phyloP scores from a whole-genome alignment of 768 basidiomycete species.

The Harrya chromipes region DNA sequence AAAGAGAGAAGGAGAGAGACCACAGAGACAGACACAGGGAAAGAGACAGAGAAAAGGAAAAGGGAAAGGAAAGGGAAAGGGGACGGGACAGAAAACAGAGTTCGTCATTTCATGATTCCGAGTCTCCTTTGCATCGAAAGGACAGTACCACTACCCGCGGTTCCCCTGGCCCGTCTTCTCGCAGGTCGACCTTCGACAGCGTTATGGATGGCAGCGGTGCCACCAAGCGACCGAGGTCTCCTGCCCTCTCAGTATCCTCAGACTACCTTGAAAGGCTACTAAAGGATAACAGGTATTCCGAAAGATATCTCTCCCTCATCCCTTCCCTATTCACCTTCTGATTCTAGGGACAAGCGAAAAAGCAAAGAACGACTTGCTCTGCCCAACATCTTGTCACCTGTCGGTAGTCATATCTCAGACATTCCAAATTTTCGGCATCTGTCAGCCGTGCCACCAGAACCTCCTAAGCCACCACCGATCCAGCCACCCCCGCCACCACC shows the following conservation, averaged over 20 bases:
- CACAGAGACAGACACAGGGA: background rate
- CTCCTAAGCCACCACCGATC: constrained; percentile 11
- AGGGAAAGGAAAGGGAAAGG: background rate
- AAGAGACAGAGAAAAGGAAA: background rate
- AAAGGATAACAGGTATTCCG: constrained; percentile 12
- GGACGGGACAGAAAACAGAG: constrained; percentile 7
- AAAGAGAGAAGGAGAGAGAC: constrained; percentile 6
- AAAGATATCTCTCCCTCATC: background rate
- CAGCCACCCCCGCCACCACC: constrained; percentile 22
- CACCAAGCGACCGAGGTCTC: constrained; percentile 20
- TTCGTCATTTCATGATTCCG: background rate
- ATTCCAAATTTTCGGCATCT: background rate
- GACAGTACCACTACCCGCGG: constrained; percentile 11
- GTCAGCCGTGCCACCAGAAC: constrained; percentile 10
- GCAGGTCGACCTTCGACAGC: constrained; percentile 13
- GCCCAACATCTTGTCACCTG: constrained; percentile 1
- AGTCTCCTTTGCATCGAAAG: constrained; percentile 17
- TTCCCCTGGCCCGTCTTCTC: constrained; percentile 15
- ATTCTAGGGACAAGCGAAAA: constrained; percentile 11
- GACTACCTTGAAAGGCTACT: constrained; percentile 25
- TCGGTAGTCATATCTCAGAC: background rate
- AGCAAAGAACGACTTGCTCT: constrained; percentile 1
- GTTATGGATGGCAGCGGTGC: constrained; percentile 1
- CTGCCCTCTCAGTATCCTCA: constrained; percentile 24
- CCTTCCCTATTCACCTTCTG: constrained; percentile 8